Evolutionary conservation across 108 stramenopile genomes (phyloP).

Genomic region (Ochromonas danica): DNA sequence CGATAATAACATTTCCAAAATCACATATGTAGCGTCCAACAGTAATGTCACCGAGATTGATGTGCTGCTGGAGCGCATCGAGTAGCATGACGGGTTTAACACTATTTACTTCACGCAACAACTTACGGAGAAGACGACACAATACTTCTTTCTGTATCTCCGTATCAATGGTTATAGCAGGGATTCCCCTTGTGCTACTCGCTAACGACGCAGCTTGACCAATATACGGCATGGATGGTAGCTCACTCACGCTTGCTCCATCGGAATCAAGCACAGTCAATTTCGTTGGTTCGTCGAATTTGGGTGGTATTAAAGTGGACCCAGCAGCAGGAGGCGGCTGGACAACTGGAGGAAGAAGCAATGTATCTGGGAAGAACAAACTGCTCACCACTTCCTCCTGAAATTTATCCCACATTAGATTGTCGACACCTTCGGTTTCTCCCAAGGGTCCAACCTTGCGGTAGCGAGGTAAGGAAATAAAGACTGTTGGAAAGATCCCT

Average conservation of each 20-base stretch:
- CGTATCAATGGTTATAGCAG: neutral
- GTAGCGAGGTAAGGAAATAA: slow-evolving; percentile 55
- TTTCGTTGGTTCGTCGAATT: neutral
- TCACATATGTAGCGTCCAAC: slow-evolving; percentile 55
- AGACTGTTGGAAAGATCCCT: slow-evolving; percentile 60
- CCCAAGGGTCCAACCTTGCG: slow-evolving; percentile 4
- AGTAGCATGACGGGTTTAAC: neutral
- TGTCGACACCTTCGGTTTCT: neutral
- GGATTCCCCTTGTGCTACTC: neutral
- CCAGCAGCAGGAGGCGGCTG: neutral
- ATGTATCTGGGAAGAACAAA: slow-evolving; percentile 12
- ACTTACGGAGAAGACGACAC: neutral
- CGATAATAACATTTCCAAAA: slow-evolving; percentile 56
- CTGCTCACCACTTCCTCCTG: neutral
- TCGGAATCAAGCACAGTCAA: neutral
- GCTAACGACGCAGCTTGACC: neutral
- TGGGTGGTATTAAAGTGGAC: neutral
- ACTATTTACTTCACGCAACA: neutral
- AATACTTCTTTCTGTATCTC: neutral
- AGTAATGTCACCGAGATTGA: slow-evolving; percentile 36
- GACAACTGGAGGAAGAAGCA: neutral
- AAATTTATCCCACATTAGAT: slow-evolving; percentile 21
- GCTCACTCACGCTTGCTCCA: neutral
- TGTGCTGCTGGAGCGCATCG: neutral
- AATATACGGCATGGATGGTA: neutral